phyloP scores from a whole-genome alignment of 805 yeast species.

The Suhomyces emberorum region DNA sequence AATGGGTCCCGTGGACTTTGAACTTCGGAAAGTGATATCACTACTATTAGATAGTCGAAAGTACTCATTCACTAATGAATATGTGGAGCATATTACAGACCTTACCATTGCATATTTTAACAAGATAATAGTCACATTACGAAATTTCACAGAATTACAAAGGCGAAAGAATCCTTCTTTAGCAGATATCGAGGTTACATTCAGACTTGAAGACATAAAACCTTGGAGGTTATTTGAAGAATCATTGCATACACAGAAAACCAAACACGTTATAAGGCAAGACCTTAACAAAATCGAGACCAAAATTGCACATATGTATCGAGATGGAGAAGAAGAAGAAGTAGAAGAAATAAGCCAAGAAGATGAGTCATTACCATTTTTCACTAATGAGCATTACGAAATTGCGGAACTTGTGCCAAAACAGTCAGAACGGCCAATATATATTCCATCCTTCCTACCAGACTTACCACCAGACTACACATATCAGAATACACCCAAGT shows the following conservation, averaged over 20 bases:
- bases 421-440: conserved; percentile 35
- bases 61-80: conserved; percentile 23
- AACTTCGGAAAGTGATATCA: conserved; percentile 27
- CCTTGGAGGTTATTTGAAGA: conserved; percentile 41
- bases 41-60: conserved; percentile 21
- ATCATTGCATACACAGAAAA: conserved; percentile 4
- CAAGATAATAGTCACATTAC: conserved; percentile 40
- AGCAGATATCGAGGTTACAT: conserved; percentile 47
- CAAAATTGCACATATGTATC: conserved; percentile 13
- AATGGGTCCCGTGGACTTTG: conserved; percentile 22
- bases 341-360: conserved; percentile 20
- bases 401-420: conserved; percentile 55
- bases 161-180: conserved; percentile 55
- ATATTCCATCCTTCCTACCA: conserved; percentile 78
- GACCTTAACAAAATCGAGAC: conserved; percentile 7
- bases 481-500: conserved; percentile 72
- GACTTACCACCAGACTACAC: conserved; percentile 93
- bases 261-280: conserved; percentile 5
- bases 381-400: conserved; percentile 49
- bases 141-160: conserved; percentile 54
- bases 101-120: conserved; percentile 29
- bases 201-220: conserved; percentile 41
- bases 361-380: conserved; percentile 46
- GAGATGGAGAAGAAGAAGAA: conserved; percentile 5
- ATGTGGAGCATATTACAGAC: conserved; percentile 27